Base-by-base conservation (phyloP, 2,329 filamentous ascomycete species). In the Monilinia fructicola region DNA sequence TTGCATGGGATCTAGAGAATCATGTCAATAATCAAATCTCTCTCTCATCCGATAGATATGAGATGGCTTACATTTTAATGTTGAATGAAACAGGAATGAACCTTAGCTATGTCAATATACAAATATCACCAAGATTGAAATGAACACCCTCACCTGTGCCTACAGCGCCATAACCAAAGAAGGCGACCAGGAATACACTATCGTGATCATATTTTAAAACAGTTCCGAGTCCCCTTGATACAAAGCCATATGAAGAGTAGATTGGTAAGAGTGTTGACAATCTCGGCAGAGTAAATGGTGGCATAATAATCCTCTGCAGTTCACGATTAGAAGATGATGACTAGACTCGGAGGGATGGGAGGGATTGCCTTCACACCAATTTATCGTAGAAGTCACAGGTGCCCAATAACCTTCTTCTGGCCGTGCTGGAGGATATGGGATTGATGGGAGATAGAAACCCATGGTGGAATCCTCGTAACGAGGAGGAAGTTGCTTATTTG, bases 231-330 rank as follows among this genome's bases (percentile, higher is more conserved):
- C 31, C 93, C 93, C 75, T 89, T 90, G 71, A 86, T 79, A 10
- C 92, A 92, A 26, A 96, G 84, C 77, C 84, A 90, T 72, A 96
- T 82, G 78, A 97, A 97, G 31, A 95, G 80, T 3, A 90, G 77
- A 77, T 97, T 97, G 44, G 92, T 97, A 42, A 93, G 74, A 4
- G 91, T 91, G 75, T 90, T 94, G 75, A 92, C 85, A 55, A 93
- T 87, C 76, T 93, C 91, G 46, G 91, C 91, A 55, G 87, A 84
- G 75, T 93, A 93, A 54, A 84, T 81, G 4, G 90, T 93, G 48
- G 89, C 86, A 80, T 90, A 90, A 78, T 90, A 90, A 70, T 92
- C 90, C 85, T 93, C 80, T 72, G 58, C 38, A 64, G 23, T 53
- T 64, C 54, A 56, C 62, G 56, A 42, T 70, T 67, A 68, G 65